Percentiles rank a stretch among this genome's conserved stretches.
Evolutionary conservation across 805 yeast genomes (phyloP).

Genomic region (Wickerhamiella domercqiae): DNA sequence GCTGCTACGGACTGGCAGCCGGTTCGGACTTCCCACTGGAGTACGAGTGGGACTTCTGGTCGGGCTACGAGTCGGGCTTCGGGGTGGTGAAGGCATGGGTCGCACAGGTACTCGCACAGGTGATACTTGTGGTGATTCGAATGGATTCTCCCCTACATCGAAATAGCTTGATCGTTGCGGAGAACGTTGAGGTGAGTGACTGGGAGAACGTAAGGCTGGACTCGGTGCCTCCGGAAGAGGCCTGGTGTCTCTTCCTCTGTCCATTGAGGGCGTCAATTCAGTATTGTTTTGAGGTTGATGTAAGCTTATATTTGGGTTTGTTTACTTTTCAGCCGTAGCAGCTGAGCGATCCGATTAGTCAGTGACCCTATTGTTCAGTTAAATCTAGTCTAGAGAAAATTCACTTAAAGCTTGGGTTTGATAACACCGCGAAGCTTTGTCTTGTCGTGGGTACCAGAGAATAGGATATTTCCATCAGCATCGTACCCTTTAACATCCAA

Average conservation of each 20-base stretch:
- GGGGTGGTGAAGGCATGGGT: constrained; percentile 3
- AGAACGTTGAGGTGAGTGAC: constrained; percentile 11
- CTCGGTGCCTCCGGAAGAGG: constrained; percentile 2
- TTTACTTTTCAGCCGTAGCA: no score
- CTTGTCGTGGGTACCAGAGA: constrained; percentile 14
- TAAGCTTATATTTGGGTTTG: no score
- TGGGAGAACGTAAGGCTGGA: constrained; percentile 2
- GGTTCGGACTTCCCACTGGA: constrained; percentile 8
- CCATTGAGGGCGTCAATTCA: no score
- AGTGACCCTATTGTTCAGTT: no score
- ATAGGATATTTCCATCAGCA: constrained; percentile 8
- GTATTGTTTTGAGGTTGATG: no score
- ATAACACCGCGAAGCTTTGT: constrained; percentile 11
- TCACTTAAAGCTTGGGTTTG: constrained; percentile 7
- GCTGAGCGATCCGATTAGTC: no score
- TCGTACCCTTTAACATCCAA: constrained; percentile 4
- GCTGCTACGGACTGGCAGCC: no score
- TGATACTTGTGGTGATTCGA: constrained; percentile 12
- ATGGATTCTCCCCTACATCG: constrained; percentile 10
- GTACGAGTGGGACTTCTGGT: constrained; percentile 4
- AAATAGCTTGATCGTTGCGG: constrained; percentile 1
- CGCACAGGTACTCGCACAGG: constrained; percentile 13
- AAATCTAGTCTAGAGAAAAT: no score
- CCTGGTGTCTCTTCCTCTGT: background rate
- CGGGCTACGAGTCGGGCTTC: constrained; percentile 1